Percentiles rank a stretch among this genome's conserved stretches.
phyloP scores from a whole-genome alignment of 352 stramenopile species.

The Pythium plurisporium region DNA sequence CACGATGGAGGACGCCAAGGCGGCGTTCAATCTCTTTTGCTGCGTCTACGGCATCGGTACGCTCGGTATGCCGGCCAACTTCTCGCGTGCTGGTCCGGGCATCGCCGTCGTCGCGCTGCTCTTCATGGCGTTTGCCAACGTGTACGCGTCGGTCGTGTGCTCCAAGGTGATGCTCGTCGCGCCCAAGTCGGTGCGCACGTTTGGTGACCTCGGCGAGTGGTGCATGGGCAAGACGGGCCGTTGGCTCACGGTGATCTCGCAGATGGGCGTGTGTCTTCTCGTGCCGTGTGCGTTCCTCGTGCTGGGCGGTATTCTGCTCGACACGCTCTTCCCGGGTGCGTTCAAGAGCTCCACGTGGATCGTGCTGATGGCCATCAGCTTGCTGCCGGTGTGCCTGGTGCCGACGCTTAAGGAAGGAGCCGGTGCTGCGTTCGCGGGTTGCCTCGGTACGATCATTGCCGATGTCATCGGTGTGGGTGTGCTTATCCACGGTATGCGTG shows the following conservation, averaged over 20 bases:
- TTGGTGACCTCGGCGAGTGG: conserved; percentile 56
- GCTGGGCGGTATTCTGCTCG: conserved; percentile 22
- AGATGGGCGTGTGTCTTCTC: conserved; percentile 54
- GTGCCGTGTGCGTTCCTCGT: conserved; percentile 54
- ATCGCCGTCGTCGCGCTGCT: conserved; percentile 43
- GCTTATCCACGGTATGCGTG: conserved; percentile 23
- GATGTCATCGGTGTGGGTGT: conserved; percentile 25
- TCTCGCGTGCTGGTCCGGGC: conserved; percentile 40
- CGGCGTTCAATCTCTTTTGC: conserved; percentile 54
- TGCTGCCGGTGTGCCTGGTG: conserved; percentile 21
- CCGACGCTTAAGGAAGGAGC: conserved; percentile 30
- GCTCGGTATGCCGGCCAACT: conserved; percentile 63
- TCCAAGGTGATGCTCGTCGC: conserved; percentile 55
- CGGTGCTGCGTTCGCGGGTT: conserved; percentile 22
- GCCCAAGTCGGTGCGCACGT: conserved; percentile 43
- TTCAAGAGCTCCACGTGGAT: conserved; percentile 14
- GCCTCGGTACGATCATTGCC: conserved; percentile 26
- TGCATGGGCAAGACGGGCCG: conserved; percentile 44
- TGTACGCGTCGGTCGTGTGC: conserved; percentile 51
- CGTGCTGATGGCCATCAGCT: conserved; percentile 5
- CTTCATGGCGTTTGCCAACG: conserved; percentile 64
- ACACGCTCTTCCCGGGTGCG: conserved; percentile 21
- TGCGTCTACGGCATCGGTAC: conserved; percentile 62
- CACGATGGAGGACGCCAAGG: conserved; percentile 54
- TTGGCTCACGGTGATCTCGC: conserved; percentile 39